A percentile compares a stretch with the other conserved stretches of the same genome.
phyloP scores from a whole-genome alignment of 2,329 filamentous ascomycete genomes.

The Colletotrichum plurivorum region DNA sequence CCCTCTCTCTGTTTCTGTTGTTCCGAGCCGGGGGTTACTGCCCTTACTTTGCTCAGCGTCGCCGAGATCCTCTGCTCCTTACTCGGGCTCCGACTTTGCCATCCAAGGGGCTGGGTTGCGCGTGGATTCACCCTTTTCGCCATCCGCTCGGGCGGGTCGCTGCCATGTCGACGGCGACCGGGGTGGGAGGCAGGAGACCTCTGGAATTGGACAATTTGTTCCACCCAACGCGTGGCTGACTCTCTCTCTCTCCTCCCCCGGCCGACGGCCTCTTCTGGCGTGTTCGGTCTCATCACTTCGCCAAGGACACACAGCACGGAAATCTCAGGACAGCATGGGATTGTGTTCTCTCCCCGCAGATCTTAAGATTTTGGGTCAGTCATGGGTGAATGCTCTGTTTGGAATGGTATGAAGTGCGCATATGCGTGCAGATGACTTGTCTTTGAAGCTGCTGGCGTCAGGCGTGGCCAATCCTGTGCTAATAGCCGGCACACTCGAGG shows the following conservation, averaged over 20 bases:
- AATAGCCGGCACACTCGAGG: constrained; percentile 1
- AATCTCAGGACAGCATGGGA: not conserved
- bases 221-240: constrained; percentile 36
- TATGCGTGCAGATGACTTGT: constrained; percentile 38
- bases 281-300: constrained; percentile 34
- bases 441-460: constrained; percentile 28
- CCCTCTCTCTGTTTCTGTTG: too few species aligned
- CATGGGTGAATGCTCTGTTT: constrained; percentile 17
- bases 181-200: constrained; percentile 30
- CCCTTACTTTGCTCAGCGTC: constrained; percentile 1
- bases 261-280: constrained; percentile 35
- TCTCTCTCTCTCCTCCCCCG: constrained; percentile 27
- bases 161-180: constrained; percentile 32
- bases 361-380: not conserved
- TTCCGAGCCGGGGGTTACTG: not conserved
- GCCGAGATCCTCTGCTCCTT: not conserved
- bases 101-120: constrained; percentile 34
- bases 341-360: not conserved
- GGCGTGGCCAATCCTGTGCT: constrained; percentile 20
- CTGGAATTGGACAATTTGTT: constrained; percentile 38
- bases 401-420: constrained; percentile 15
- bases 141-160: constrained; percentile 36
- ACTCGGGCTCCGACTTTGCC: constrained; percentile 16
- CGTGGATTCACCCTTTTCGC: constrained; percentile 21
- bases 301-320: not conserved